These are phyloP conservation scores for Saccharomycopsis crataegensis DNA, from an alignment of 1,139 yeast species.

Conservation along the genomic window DNA sequence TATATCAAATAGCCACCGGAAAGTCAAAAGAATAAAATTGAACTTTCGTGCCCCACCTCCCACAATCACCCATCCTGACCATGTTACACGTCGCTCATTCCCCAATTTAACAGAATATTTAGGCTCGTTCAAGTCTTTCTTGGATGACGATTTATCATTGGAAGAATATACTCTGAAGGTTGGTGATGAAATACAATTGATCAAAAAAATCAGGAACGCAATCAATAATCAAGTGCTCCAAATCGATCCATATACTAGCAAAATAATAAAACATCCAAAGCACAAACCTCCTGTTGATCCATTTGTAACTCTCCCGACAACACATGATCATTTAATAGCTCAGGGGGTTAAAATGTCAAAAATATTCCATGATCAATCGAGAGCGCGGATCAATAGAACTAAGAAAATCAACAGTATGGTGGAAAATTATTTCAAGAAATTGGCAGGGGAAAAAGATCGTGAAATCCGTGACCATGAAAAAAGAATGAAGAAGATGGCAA, in stretches of 20 bases:
- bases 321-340: constrained; percentile 62
- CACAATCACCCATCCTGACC: constrained; percentile 71
- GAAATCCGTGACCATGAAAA: constrained; percentile 64
- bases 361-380: constrained; percentile 60
- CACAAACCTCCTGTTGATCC: constrained; percentile 35
- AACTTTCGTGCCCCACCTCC: neutral
- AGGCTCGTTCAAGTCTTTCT: constrained; percentile 46
- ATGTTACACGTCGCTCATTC: constrained; percentile 40
- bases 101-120: constrained; percentile 37
- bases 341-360: constrained; percentile 75
- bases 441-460: constrained; percentile 84
- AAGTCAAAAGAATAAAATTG: constrained; percentile 2
- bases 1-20: too few species aligned
- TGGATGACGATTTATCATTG: constrained; percentile 43
- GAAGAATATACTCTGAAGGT: constrained; percentile 44
- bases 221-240: constrained; percentile 41
- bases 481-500: constrained; percentile 60
- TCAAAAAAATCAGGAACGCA: constrained; percentile 46
- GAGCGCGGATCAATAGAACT: constrained; percentile 58
- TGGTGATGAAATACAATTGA: constrained; percentile 36
- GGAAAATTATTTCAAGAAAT: constrained; percentile 78
- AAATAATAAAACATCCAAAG: constrained; percentile 28
- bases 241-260: constrained; percentile 33
- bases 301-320: constrained; percentile 40
- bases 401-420: constrained; percentile 74